These are phyloP conservation scores for Pholiota molesta DNA, from an alignment of 768 basidiomycete genomes.

Conservation along the genomic window DNA sequence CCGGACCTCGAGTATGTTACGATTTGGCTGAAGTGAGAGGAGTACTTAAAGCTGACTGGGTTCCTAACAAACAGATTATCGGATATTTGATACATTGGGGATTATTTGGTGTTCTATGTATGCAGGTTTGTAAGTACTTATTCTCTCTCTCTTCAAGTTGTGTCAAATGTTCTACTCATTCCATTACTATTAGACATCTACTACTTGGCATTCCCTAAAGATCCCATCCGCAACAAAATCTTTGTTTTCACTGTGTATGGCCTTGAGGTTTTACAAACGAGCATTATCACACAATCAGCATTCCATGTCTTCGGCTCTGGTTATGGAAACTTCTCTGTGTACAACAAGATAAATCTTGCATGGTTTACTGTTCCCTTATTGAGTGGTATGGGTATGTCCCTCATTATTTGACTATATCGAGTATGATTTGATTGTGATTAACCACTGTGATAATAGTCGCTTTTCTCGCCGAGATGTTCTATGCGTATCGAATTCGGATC, in stretches of 20 bases:
- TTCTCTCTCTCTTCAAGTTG: neutral
- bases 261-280: slow-evolving; percentile 24
- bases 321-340: slow-evolving; percentile 27
- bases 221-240: slow-evolving; percentile 21
- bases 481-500: slow-evolving; percentile 20
- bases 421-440: neutral
- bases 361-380: slow-evolving; percentile 31
- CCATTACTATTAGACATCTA: slow-evolving; percentile 25
- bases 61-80: slow-evolving; percentile 5
- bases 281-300: slow-evolving; percentile 25
- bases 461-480: slow-evolving; percentile 24
- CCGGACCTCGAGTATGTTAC: slow-evolving; percentile 1
- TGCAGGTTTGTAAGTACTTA: slow-evolving; percentile 28
- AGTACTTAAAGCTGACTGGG: neutral
- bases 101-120: slow-evolving; percentile 12
- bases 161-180: neutral
- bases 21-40: neutral
- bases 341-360: slow-evolving; percentile 21
- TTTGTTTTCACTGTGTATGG: slow-evolving; percentile 22
- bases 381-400: slow-evolving; percentile 22
- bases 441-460: slow-evolving; percentile 13
- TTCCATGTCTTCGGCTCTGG: slow-evolving; percentile 28
- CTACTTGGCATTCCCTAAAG: slow-evolving; percentile 30
- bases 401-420: neutral
- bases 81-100: slow-evolving; percentile 15